A percentile compares a stretch with the other conserved stretches of the same genome.
These are phyloP conservation scores for Yamadazyma blattariae DNA, from an alignment of 1,139 yeast genomes.

Conservation along the genomic window DNA sequence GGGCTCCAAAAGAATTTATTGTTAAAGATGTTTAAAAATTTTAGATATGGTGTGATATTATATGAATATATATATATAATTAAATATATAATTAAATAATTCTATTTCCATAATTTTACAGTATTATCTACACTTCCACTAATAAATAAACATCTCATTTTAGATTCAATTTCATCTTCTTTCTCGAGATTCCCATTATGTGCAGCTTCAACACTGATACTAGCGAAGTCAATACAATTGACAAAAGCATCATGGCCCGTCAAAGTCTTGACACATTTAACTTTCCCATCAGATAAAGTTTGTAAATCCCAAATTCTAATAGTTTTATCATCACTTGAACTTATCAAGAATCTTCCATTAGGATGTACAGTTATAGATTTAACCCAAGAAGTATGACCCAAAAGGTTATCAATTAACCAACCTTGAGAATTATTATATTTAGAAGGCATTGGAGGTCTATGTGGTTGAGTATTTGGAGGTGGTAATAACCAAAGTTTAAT, in stretches of 20 bases:
- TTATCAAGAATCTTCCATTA: conserved; percentile 64
- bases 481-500: conserved; percentile 78
- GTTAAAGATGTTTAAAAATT: conserved; percentile 5
- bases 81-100: conserved; percentile 3
- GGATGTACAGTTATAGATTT: conserved; percentile 71
- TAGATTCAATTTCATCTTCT: conserved; percentile 27
- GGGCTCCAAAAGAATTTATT: conserved; percentile 34
- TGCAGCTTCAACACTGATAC: conserved; percentile 21
- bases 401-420: conserved; percentile 49
- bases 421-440: conserved; percentile 55
- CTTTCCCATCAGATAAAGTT: conserved; percentile 39
- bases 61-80: background rate
- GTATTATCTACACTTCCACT: conserved; percentile 61
- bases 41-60: background rate
- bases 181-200: conserved; percentile 5
- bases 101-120: conserved; percentile 50
- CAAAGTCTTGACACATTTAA: conserved; percentile 48
- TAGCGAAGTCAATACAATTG: conserved; percentile 58
- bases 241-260: conserved; percentile 71
- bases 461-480: conserved; percentile 52
- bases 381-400: conserved; percentile 90
- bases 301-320: conserved; percentile 78
- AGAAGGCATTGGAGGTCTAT: conserved; percentile 57
- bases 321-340: conserved; percentile 78
- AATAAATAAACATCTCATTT: conserved; percentile 55